Evolutionary conservation across 2,329 filamentous ascomycete species (phyloP), one percentile per base, ranked within the genome.

Genomic region (Fusarium sp.): DNA sequence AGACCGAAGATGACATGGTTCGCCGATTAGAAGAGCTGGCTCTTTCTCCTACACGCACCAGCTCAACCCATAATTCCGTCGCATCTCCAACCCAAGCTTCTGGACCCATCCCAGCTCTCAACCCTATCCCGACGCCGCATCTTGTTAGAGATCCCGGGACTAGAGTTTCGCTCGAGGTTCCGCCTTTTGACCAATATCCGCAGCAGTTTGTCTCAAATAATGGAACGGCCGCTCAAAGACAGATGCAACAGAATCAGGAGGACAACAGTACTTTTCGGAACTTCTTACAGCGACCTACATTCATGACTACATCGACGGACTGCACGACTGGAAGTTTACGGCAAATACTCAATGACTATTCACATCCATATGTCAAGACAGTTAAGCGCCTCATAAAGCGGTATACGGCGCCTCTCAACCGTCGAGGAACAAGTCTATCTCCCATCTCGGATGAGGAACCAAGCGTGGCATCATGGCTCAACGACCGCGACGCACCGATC

Each of bases 1-100:
- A 84, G 67, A 84, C 82, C 41, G 81, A 85, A 17, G 82, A 84
- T 24, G 88, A 90, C 58, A 88, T 89, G 85, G 81, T 81, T 50
- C 83, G 84, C 38, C 87, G 88, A 34, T 83, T 89, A 56, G 80
- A 80, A n/a, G 82, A 84, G 68, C 80, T 88, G 8, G 78, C 82
- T 24, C 79, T 80, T 24, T 86, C 86, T 30, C 81, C 83, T 10
- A 81, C 79, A 10, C 70, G 78, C 7, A 76, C 77, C 10, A 76
- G 66, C 34, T 72, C 74, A 5, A 77, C 66, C 8, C 59, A 67
- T 32, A 68, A 68, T 50, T 77, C 77, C 5, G 14, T 68, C 8
- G 42, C 59, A 28, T 70, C 73, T 28, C 73, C 66, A 17, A 63
- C 64, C 10, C 72, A 68, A 32, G 52, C 47, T 42, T 28, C 41